Evolutionary conservation across 192 early-diverging fungal species (phyloP), one percentile per base, ranked within the genome.

Genomic region (Podila epigama): DNA sequence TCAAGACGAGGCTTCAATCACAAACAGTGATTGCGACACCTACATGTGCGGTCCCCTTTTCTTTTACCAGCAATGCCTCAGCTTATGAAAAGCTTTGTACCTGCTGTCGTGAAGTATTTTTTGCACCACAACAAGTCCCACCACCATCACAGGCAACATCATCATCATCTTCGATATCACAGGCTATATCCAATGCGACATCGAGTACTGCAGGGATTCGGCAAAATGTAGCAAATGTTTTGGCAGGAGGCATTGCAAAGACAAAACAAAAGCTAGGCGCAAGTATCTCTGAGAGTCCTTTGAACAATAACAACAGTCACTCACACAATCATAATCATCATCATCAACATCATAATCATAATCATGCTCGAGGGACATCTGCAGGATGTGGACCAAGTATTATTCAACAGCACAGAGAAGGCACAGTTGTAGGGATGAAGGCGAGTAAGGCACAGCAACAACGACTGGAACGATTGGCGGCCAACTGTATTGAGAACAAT

Each of bases 1-100:
- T 96, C n/a, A 96, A 96, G 69, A 95, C 90, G 15, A 80, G 94
- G 13, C 86, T 94, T 68, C 94, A 96, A 71, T 85, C 89, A 20
- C 87, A 82, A 70, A 80, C 67, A 52, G 64, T 77, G 25, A 51
- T 62, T 1, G 68, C 69, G 1, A 72, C 78, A 4, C 67, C 82
- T 0, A 72, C 72, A 16, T 70, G 66, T 52, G 66, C 72, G 6
- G 59, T 31, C 20, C 72, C 75, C 9, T 72, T 69, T 42, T 75
- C 78, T 5, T 75, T 60, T 37, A 58, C 73, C 13, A 68, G 20
- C 51, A 64, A 77, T 41, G 73, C 73, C 28, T 77, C 73, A 12
- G 73, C 73, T n/a, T 77, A 77, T 33, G 73, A 77, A 25, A 77
- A 77, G 22, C 60, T 77, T 6, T 77, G 73, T 22, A 77, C 73